Evolutionary conservation across 2,329 filamentous ascomycete genomes (phyloP).

Genomic region (Neocatenulostroma microsporum): DNA sequence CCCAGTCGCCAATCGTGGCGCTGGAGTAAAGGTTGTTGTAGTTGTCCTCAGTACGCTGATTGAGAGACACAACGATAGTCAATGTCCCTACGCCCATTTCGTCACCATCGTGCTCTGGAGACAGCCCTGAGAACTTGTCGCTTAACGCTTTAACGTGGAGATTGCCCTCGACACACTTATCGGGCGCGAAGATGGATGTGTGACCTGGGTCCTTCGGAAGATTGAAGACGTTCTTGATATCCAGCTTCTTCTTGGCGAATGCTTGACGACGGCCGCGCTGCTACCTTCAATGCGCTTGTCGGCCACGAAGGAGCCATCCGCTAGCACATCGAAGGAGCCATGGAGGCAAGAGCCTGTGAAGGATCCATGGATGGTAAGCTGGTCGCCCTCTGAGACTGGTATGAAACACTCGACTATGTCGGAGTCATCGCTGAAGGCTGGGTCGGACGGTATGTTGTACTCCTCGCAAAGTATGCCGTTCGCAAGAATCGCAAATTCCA

Average conservation of each 20-base stretch:
- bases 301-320: constrained; percentile 31
- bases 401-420: constrained; percentile 28
- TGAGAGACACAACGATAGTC: constrained; percentile 13
- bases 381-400: constrained; percentile 26
- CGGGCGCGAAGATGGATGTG: constrained; percentile 10
- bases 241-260: constrained; percentile 11
- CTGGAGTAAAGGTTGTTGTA: constrained; percentile 13
- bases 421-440: constrained; percentile 21
- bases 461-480: constrained; percentile 24
- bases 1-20: constrained; percentile 16
- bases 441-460: constrained; percentile 28
- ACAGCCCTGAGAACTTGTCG: constrained; percentile 3
- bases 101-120: not conserved
- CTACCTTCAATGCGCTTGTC: constrained; percentile 18
- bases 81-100: constrained; percentile 17
- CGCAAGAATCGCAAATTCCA: constrained; percentile 24
- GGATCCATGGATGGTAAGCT: constrained; percentile 25
- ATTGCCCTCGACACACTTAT: constrained; percentile 16
- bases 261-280: constrained; percentile 8
- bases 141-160: constrained; percentile 14
- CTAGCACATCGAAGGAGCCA: constrained; percentile 29
- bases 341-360: constrained; percentile 28
- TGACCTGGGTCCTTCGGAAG: constrained; percentile 8
- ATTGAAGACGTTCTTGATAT: constrained; percentile 11
- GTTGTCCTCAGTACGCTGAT: constrained; percentile 10